Evolutionary conservation across 75 land plant species (phyloP).

Genomic region (Cupressus sempervirens): DNA sequence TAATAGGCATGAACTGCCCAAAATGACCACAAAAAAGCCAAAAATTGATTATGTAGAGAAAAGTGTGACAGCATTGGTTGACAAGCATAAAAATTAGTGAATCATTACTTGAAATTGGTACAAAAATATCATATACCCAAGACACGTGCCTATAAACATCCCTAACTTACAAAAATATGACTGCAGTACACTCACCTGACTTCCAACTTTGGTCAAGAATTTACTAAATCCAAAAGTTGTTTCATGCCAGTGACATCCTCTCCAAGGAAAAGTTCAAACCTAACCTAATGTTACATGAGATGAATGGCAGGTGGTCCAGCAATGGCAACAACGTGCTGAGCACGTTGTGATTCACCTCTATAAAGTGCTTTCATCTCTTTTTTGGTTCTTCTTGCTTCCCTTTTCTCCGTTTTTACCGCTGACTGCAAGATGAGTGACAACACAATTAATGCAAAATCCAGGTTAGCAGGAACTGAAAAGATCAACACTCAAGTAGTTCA

Average conservation of each 20-base stretch:
- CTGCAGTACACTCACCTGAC: background rate
- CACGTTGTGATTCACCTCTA: conserved; percentile 63
- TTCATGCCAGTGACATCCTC: background rate
- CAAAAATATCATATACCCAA: background rate
- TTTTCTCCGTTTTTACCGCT: conserved; percentile 64
- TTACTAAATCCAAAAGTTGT: background rate
- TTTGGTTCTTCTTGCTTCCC: conserved; percentile 73
- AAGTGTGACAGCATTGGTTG: background rate
- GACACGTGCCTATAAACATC: background rate
- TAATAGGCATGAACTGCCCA: background rate
- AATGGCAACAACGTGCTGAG: conserved; percentile 74
- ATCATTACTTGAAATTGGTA: no score
- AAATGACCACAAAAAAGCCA: no score
- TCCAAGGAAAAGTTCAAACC: background rate
- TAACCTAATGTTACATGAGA: conserved; percentile 36
- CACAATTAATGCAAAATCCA: background rate
- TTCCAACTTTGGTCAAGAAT: background rate
- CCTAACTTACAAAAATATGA: no score
- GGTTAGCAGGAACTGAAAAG: background rate
- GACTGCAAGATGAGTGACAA: conserved; percentile 34
- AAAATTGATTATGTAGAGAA: background rate
- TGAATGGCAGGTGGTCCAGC: conserved; percentile 68
- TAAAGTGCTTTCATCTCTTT: conserved; percentile 67
- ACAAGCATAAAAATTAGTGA: background rate
- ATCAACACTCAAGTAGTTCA: background rate